Evolutionary conservation across 768 basidiomycete species (phyloP).

Genomic region (Mycena chlorophos): DNA sequence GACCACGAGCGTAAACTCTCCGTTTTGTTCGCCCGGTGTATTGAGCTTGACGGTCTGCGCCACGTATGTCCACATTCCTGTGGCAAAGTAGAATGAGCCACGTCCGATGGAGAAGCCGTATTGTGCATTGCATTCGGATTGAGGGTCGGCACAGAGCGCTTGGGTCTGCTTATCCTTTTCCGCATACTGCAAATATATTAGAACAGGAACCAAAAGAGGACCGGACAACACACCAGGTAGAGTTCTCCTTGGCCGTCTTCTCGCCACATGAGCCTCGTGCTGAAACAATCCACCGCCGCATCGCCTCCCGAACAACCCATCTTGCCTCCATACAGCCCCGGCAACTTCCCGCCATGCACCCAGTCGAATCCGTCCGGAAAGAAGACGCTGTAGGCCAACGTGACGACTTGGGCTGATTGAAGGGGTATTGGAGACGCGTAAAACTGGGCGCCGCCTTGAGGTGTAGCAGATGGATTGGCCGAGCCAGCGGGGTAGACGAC

Average conservation of each 20-base stretch:
- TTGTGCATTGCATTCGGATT: constrained; percentile 59
- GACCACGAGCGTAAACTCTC: constrained; percentile 63
- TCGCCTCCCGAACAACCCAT: constrained; percentile 71
- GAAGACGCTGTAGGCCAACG: constrained; percentile 70
- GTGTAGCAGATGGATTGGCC: constrained; percentile 62
- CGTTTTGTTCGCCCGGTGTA: constrained; percentile 70
- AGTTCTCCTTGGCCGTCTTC: constrained; percentile 67
- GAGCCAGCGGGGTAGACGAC: constrained; percentile 69
- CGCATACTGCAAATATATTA: constrained; percentile 55
- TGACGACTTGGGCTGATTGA: constrained; percentile 49
- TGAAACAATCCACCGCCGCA: constrained; percentile 74
- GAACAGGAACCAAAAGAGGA: neutral
- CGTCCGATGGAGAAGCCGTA: constrained; percentile 80
- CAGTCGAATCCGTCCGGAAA: constrained; percentile 76
- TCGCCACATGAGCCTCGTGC: constrained; percentile 86
- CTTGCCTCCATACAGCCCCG: constrained; percentile 76
- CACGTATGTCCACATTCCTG: constrained; percentile 71
- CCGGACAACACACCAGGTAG: constrained; percentile 57
- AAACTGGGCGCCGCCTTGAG: constrained; percentile 75
- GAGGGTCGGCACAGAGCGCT: constrained; percentile 55
- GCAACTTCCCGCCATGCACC: constrained; percentile 82
- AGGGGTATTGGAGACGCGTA: constrained; percentile 50
- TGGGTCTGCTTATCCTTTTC: constrained; percentile 68
- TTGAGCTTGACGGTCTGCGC: constrained; percentile 72
- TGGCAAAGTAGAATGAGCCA: constrained; percentile 62